phyloP scores from a whole-genome alignment of 768 basidiomycete genomes.

The Rhodotorula diobovata region DNA sequence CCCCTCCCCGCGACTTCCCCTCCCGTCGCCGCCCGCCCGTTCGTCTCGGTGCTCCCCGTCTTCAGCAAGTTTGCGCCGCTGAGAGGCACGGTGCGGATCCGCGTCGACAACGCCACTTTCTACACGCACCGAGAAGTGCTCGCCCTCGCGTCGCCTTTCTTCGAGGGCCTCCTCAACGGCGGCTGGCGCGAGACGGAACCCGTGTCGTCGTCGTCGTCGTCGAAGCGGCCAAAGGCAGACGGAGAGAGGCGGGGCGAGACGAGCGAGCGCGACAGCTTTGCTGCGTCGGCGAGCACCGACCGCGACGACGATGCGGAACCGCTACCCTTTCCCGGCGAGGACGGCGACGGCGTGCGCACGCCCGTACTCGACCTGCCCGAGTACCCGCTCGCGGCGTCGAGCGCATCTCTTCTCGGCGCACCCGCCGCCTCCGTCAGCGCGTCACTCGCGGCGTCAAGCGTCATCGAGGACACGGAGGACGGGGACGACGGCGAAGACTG shows the following conservation, averaged over 20 bases:
- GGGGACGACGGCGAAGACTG: slow-evolving; percentile 5
- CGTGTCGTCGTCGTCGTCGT: too few species aligned
- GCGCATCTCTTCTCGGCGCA: not conserved
- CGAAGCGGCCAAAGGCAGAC: not conserved
- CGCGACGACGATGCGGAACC: not conserved
- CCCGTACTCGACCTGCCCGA: not conserved
- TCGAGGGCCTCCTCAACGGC: slow-evolving; percentile 15
- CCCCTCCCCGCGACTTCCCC: not conserved
- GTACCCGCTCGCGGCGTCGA: not conserved
- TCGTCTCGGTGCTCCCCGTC: not conserved
- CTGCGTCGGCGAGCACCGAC: not conserved
- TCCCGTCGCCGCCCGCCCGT: not conserved
- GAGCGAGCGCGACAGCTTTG: not conserved
- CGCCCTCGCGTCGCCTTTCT: slow-evolving; percentile 22
- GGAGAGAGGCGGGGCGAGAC: too few species aligned
- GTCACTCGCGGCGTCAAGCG: slow-evolving; percentile 1
- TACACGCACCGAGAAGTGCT: slow-evolving; percentile 30
- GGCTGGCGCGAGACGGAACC: slow-evolving; percentile 31
- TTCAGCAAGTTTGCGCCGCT: slow-evolving; percentile 11
- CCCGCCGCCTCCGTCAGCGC: not conserved
- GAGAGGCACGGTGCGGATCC: slow-evolving; percentile 22
- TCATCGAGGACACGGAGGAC: not conserved
- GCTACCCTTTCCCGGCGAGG: not conserved
- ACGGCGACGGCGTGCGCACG: not conserved
- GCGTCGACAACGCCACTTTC: slow-evolving; percentile 19